A percentile compares a stretch with the other conserved stretches of the same genome.
phyloP scores from a whole-genome alignment of 148 eudicot species.

The Nyssa sinensis region DNA sequence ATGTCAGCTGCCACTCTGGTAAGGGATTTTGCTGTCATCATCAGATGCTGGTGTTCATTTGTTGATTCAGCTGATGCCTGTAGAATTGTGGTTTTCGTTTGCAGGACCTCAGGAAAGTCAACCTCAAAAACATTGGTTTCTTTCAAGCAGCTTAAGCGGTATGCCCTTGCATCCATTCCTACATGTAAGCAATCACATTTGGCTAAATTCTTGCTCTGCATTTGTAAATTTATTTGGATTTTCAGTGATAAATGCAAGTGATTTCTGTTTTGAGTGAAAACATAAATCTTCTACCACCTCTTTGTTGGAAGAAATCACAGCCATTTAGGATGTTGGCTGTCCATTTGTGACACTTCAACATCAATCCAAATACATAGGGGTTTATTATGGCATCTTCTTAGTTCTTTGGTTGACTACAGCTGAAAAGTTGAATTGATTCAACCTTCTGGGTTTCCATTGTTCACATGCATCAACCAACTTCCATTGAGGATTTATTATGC shows the following conservation, averaged over 20 bases:
- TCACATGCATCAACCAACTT: background rate
- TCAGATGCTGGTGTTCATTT: constrained; percentile 35
- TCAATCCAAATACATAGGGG: too few species aligned
- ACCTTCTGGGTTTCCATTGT: background rate
- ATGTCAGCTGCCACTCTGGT: constrained; percentile 77
- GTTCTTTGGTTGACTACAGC: too few species aligned
- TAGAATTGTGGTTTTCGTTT: constrained; percentile 67
- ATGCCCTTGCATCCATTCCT: constrained; percentile 96
- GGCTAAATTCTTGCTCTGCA: background rate
- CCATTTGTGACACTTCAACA: too few species aligned
- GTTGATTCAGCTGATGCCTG: constrained; percentile 55
- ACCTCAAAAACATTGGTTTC: constrained; percentile 77
- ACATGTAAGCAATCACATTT: constrained; percentile 22
- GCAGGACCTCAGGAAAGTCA: constrained; percentile 78
- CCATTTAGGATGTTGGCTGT: background rate
- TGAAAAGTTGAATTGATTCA: too few species aligned
- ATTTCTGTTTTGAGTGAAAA: background rate
- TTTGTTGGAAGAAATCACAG: too few species aligned
- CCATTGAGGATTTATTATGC: background rate
- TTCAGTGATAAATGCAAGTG: background rate
- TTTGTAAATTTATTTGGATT: background rate
- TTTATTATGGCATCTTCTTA: too few species aligned
- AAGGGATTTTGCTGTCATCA: constrained; percentile 63
- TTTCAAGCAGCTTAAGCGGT: constrained; percentile 69
- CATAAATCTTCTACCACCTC: background rate